Evolutionary conservation across 768 basidiomycete species (phyloP).

Genomic region (Pleurotus giganteus): DNA sequence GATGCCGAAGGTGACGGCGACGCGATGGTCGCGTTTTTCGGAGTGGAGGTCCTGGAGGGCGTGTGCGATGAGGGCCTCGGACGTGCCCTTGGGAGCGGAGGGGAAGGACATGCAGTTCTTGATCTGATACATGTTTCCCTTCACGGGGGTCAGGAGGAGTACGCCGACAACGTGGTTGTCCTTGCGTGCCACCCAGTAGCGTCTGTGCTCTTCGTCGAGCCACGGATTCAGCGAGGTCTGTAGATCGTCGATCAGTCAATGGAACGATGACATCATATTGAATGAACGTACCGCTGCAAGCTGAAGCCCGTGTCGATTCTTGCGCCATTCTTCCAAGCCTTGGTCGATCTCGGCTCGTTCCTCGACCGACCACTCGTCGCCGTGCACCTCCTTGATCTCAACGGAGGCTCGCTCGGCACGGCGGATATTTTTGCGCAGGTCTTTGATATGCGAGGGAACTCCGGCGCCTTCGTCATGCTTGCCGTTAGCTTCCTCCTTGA

Average conservation of each 20-base stretch:
- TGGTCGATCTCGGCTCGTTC: constrained; percentile 47
- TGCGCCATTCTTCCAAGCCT: constrained; percentile 57
- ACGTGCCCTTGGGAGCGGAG: constrained; percentile 50
- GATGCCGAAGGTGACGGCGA: constrained; percentile 45
- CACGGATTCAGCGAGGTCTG: constrained; percentile 50
- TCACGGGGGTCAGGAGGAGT: constrained; percentile 51
- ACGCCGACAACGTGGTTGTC: constrained; percentile 40
- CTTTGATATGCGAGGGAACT: constrained; percentile 40
- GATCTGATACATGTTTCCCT: constrained; percentile 46
- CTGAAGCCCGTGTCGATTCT: constrained; percentile 52
- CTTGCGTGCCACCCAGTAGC: constrained; percentile 54
- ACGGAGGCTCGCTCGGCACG: constrained; percentile 56
- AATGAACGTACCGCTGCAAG: constrained; percentile 40
- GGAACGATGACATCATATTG: neutral
- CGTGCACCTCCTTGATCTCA: constrained; percentile 40
- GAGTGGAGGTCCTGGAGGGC: constrained; percentile 40
- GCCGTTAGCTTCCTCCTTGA: constrained; percentile 33
- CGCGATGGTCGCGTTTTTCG: constrained; percentile 7
- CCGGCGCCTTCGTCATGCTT: constrained; percentile 27
- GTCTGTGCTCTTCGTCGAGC: constrained; percentile 52
- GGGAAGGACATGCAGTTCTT: constrained; percentile 58
- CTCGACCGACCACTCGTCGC: constrained; percentile 40
- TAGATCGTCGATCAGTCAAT: neutral
- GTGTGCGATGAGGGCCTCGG: constrained; percentile 48
- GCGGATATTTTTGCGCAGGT: constrained; percentile 59